Evolutionary conservation across 2,329 filamentous ascomycete species (phyloP).

Genomic region (Ascosphaera apis): DNA sequence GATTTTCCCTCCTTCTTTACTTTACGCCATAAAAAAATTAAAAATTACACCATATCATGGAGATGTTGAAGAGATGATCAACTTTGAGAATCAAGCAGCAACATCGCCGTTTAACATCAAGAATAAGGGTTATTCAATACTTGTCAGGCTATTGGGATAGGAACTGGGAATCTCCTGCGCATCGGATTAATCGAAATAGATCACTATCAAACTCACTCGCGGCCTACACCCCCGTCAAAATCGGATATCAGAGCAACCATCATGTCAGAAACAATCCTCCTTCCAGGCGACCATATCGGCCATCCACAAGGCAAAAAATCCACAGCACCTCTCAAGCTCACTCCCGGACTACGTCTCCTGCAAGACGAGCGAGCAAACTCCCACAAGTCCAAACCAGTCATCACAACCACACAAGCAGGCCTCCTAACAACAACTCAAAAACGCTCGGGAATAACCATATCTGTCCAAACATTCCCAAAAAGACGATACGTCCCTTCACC

Average conservation of each 20-base stretch:
- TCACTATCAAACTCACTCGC: not conserved
- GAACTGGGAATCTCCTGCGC: no score
- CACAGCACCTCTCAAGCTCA: conserved; percentile 45
- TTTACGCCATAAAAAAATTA: no score
- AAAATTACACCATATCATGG: no score
- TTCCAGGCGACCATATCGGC: conserved; percentile 53
- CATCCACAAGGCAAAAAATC: conserved; percentile 45
- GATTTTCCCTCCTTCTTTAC: no score
- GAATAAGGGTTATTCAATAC: no score
- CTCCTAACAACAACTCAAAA: conserved; percentile 16
- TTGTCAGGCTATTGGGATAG: no score
- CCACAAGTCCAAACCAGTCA: conserved; percentile 22
- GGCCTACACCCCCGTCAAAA: not conserved
- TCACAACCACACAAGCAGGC: conserved; percentile 16
- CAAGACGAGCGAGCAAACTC: conserved; percentile 40
- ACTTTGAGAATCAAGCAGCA: no score
- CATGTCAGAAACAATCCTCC: conserved; percentile 40
- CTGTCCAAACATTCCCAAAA: conserved; percentile 15
- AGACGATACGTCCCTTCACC: conserved; percentile 51
- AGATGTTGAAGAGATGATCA: no score
- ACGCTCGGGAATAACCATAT: no score
- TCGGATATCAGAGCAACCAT: conserved; percentile 17
- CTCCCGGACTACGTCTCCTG: conserved; percentile 62
- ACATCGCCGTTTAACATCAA: no score
- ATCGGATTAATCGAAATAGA: no score